Conservation (phyloP, 306 rosid genomes). For the Amphicarpaea edgeworthii region DNA sequence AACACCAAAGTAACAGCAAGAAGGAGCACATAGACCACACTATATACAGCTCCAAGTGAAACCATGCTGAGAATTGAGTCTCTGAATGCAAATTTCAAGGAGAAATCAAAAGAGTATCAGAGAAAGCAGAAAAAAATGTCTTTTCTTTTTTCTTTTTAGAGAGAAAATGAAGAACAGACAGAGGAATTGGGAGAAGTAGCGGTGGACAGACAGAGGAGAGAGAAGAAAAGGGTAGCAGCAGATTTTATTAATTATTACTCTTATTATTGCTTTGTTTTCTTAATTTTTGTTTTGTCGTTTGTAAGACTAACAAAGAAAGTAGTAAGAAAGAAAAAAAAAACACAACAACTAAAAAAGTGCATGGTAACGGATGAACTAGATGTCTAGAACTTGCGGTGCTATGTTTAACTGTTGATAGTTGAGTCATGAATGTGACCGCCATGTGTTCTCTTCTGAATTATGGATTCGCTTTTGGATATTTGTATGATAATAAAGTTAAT, state of each 20-base stretch:
- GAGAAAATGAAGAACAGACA: slow-evolving; percentile 42
- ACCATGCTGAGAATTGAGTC: slow-evolving; percentile 51
- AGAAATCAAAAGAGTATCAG: slow-evolving; percentile 29
- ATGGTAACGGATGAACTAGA: slow-evolving; percentile 49
- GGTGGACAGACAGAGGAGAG: slow-evolving; percentile 45
- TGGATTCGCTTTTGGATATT: background rate
- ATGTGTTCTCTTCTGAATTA: slow-evolving; percentile 14
- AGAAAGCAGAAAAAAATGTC: background rate
- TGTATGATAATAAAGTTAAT: background rate
- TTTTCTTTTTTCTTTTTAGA: background rate
- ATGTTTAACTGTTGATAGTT: slow-evolving; percentile 3
- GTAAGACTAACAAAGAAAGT: background rate
- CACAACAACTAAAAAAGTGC: slow-evolving; percentile 21
- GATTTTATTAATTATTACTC: background rate
- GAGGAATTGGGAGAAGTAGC: slow-evolving; percentile 43
- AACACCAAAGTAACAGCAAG: slow-evolving; percentile 57
- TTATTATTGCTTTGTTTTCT: slow-evolving; percentile 33
- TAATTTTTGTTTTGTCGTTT: slow-evolving; percentile 49
- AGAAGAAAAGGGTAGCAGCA: slow-evolving; percentile 18
- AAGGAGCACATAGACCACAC: slow-evolving; percentile 50
- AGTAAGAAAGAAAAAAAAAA: background rate
- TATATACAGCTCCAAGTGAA: slow-evolving; percentile 51
- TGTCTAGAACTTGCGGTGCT: background rate
- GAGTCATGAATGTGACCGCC: slow-evolving; percentile 14
- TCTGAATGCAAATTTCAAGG: slow-evolving; percentile 31